A percentile compares a stretch with the other conserved stretches of the same genome.
Conservation (phyloP, 1,139 yeast species). For the Yamadazyma sp. region DNA sequence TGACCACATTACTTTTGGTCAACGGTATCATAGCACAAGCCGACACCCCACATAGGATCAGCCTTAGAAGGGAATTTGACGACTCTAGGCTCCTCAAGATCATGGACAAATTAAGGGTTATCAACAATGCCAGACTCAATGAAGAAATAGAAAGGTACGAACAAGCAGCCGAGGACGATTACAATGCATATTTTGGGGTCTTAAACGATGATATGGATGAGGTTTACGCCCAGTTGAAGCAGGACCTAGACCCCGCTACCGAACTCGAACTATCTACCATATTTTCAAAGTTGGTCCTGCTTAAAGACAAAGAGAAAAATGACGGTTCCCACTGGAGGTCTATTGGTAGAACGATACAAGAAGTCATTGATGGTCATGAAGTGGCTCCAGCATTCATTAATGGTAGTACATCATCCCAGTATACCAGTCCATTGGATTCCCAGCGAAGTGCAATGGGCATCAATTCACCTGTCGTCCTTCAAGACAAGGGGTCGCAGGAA, state of each 20-base stretch:
- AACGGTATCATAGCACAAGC: slow-evolving; percentile 44
- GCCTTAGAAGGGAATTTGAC: slow-evolving; percentile 39
- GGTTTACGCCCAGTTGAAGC: slow-evolving; percentile 15
- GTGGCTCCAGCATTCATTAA: not conserved
- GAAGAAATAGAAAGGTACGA: slow-evolving; percentile 49
- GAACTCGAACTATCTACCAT: slow-evolving; percentile 17
- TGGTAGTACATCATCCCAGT: not conserved
- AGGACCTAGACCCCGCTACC: slow-evolving; percentile 11
- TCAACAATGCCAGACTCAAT: slow-evolving; percentile 40
- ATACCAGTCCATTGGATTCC: no score
- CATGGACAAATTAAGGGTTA: slow-evolving; percentile 35
- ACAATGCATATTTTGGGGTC: slow-evolving; percentile 20
- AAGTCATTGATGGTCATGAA: not conserved
- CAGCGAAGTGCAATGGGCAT: no score
- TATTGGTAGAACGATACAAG: not conserved
- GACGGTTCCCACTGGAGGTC: not conserved
- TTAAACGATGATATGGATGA: slow-evolving; percentile 21
- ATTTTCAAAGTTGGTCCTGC: slow-evolving; percentile 3
- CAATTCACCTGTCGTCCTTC: no score
- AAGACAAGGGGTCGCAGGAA: no score
- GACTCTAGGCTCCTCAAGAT: slow-evolving; percentile 40
- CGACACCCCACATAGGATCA: slow-evolving; percentile 28
- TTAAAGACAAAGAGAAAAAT: not conserved
- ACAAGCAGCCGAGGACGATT: slow-evolving; percentile 42
- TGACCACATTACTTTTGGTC: slow-evolving; percentile 46